Percentiles rank a stretch among this genome's conserved stretches.
phyloP scores from a whole-genome alignment of 1,284 basidiomycete genomes.

The Marasmius tenuissimus region DNA sequence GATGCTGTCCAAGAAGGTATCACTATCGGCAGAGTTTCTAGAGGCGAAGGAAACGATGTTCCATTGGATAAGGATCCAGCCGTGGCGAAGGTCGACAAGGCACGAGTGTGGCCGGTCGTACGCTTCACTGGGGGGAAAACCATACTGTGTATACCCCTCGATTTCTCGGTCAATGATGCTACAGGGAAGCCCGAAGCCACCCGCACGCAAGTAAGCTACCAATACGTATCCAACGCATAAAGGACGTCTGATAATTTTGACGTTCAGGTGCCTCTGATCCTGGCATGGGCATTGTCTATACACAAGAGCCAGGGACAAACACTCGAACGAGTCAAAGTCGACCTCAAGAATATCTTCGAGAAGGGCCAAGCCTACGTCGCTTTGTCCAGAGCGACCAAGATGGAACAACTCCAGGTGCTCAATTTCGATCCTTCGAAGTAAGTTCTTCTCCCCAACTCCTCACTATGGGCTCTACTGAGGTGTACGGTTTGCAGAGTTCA shows the following conservation, averaged over 20 bases:
- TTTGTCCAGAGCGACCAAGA: conserved; percentile 84
- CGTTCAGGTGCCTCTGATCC: conserved; percentile 66
- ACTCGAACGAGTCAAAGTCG: conserved; percentile 73
- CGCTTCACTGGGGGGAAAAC: conserved; percentile 46
- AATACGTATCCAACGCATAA: too few relatives aligned
- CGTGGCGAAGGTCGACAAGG: conserved; percentile 15
- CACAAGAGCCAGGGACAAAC: conserved; percentile 90
- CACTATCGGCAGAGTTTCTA: conserved; percentile 21
- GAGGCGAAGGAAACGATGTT: neutral
- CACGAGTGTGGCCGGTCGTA: conserved; percentile 53
- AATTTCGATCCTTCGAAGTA: conserved; percentile 79
- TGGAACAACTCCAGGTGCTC: conserved; percentile 82
- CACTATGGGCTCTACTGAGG: neutral
- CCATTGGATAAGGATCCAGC: conserved; percentile 5
- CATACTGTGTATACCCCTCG: conserved; percentile 48
- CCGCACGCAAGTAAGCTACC: conserved; percentile 46
- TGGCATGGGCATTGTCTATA: conserved; percentile 76
- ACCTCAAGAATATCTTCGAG: conserved; percentile 71
- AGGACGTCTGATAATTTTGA: neutral
- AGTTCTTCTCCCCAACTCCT: conserved; percentile 17
- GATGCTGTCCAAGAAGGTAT: conserved; percentile 29
- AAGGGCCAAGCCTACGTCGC: conserved; percentile 93
- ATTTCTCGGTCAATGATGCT: conserved; percentile 58
- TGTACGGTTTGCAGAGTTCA: neutral
- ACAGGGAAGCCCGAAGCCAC: conserved; percentile 39